These are phyloP conservation scores for Aspergillus pseudoviridinutans DNA, from an alignment of 2,329 filamentous ascomycete genomes.

Conservation along the genomic window DNA sequence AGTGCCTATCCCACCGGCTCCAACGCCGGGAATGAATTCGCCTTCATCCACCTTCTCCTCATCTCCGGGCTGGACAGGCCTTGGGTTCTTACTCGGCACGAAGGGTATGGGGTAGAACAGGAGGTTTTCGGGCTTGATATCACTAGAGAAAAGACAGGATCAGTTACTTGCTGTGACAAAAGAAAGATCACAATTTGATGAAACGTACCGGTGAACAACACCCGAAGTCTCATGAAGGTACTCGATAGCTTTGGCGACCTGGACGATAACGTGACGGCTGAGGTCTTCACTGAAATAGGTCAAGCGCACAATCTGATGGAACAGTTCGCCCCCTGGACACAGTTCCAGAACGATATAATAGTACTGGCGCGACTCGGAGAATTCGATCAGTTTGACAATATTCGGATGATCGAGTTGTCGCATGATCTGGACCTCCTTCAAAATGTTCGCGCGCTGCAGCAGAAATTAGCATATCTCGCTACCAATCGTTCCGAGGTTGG, in stretches of 20 bases:
- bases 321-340: conserved; percentile 90
- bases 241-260: conserved; percentile 90
- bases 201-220: conserved; percentile 86
- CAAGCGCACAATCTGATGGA: conserved; percentile 96
- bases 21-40: conserved; percentile 77
- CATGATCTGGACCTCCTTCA: conserved; percentile 99
- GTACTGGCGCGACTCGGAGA: conserved; percentile 88
- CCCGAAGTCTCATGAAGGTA: conserved; percentile 94
- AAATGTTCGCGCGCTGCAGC: conserved; percentile 82
- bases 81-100: conserved; percentile 72
- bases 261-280: conserved; percentile 87
- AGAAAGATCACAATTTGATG: background rate
- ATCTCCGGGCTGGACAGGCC: conserved; percentile 79
- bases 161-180: background rate
- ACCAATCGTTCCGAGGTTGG: background rate
- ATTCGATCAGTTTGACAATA: conserved; percentile 89
- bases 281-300: conserved; percentile 98
- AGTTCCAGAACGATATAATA: conserved; percentile 97
- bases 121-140: conserved; percentile 95
- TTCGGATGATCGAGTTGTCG: conserved; percentile 94
- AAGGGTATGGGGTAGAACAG: conserved; percentile 85
- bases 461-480: conserved; percentile 22
- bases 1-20: conserved; percentile 82
- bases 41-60: conserved; percentile 98
- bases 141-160: conserved; percentile 16